Base-by-base conservation (phyloP, 805 yeast genomes). In the Tetrapisispora pingtungensis region DNA sequence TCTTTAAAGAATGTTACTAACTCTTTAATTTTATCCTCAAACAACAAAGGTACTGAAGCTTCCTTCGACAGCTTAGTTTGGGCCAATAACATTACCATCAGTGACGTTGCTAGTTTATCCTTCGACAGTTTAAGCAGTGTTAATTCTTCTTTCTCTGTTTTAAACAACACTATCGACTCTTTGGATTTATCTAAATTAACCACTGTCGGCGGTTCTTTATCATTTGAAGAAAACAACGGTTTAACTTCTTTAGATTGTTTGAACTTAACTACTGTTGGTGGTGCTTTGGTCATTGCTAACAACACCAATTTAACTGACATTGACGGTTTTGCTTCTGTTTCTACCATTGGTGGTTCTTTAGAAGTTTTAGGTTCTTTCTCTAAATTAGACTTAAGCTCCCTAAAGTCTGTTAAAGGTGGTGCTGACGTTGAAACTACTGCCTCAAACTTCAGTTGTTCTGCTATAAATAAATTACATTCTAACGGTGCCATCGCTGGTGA, bases 401-500 rank as follows among this genome's bases (percentile, higher is more conserved):
- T 93, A 65, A 72, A 68, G 58, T 77, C 82, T 59, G 95, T 93
- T 59, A 78, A 78, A 64, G 98, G 98, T 78, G 96, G 95, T 68
- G 94, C 89, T 70, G 71, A 71, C 61, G 74, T 93, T 62, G 82
- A 81, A 65, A 75, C 96, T 49, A 64, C 70, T 47, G 83, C 85
- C 63, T 44, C 57, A 44, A 81, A 83, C 59, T 80, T 86, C 69
- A 79, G 87, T 69, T 93, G 98, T 79, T 65, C 73, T 50, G 71
- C 75, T 43, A 86, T 89, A 73, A 76, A 83, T 66, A 59, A 66
- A 44, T 76, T 86, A 64, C 81, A 85, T 75, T 66, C 71, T 61
- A 73, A 75, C 57, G 94, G 95, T 69, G 84, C 75, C 64, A 80
- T 93, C 68, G 86, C 80, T 72, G 98, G 98, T 77, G 86, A 86